Evolutionary conservation across 2,329 filamentous ascomycete genomes (phyloP).

Genomic region (Leptographium radiaticola): DNA sequence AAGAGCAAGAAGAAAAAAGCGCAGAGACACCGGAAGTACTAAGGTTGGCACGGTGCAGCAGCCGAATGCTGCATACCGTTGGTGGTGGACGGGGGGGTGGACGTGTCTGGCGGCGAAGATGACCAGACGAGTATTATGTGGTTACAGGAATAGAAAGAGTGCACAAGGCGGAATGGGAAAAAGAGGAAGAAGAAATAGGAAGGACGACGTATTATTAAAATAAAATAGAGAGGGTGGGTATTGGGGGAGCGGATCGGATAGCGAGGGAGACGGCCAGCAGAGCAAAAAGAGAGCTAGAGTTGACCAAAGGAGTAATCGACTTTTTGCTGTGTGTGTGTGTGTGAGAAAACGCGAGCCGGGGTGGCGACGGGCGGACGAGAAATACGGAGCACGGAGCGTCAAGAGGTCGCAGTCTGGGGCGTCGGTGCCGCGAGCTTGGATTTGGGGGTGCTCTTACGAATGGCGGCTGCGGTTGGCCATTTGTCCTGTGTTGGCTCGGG

Average conservation of each 20-base stretch:
- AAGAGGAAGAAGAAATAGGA: neutral
- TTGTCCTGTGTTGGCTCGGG: no score
- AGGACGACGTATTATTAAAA: neutral
- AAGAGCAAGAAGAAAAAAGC: neutral
- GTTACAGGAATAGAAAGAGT: neutral
- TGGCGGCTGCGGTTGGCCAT: no score
- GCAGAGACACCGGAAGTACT: neutral
- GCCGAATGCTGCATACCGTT: neutral
- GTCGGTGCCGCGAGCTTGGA: neutral
- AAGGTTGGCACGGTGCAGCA: neutral
- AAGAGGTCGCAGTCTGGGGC: neutral
- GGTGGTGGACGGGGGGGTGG: neutral
- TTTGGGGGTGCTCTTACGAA: neutral
- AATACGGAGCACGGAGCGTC: neutral
- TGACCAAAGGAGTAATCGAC: constrained; percentile 2
- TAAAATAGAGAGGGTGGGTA: constrained; percentile 1
- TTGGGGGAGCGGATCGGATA: constrained; percentile 1
- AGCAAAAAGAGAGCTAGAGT: neutral
- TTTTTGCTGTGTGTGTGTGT: neutral
- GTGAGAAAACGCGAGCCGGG: constrained; percentile 1
- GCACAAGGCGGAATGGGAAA: neutral
- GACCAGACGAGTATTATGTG: neutral
- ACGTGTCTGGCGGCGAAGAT: neutral
- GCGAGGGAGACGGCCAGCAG: neutral
- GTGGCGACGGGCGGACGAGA: constrained; percentile 1